Percentiles rank a stretch among this genome's conserved stretches.
Conservation (phyloP, 2,329 filamentous ascomycete species). For the Whalleya microplaca region DNA sequence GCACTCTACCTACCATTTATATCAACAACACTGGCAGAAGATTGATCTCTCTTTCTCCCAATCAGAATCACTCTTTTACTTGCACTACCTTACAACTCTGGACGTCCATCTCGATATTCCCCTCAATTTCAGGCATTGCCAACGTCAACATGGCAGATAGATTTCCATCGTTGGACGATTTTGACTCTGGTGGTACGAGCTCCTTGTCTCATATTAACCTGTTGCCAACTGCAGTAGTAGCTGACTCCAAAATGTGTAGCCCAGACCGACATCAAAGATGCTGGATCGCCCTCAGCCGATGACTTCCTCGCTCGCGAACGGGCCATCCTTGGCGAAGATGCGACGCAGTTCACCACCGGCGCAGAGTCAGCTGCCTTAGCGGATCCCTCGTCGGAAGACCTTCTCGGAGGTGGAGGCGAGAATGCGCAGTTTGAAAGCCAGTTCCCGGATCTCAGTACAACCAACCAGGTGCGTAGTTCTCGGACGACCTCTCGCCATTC, state of each 20-base stretch:
- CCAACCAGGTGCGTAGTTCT: slow-evolving; percentile 64
- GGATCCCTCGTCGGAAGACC: slow-evolving; percentile 70
- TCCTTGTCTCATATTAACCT: slow-evolving; percentile 21
- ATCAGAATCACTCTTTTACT: slow-evolving; percentile 1
- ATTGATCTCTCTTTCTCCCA: neutral
- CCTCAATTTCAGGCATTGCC: neutral
- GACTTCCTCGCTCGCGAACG: slow-evolving; percentile 94
- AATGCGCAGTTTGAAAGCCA: slow-evolving; percentile 76
- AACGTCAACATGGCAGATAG: slow-evolving; percentile 69
- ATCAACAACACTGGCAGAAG: neutral
- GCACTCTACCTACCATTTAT: neutral
- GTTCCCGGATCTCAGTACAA: slow-evolving; percentile 76
- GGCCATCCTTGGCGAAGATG: slow-evolving; percentile 88
- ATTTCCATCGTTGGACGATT: slow-evolving; percentile 80
- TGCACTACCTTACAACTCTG: neutral
- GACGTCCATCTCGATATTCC: neutral
- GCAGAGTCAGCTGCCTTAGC: slow-evolving; percentile 70
- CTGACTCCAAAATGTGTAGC: slow-evolving; percentile 48
- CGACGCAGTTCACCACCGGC: slow-evolving; percentile 81
- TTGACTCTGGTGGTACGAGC: slow-evolving; percentile 65
- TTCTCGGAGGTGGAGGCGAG: slow-evolving; percentile 66
- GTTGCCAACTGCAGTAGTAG: slow-evolving; percentile 13
- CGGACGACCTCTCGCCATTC: neutral
- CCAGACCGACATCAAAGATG: slow-evolving; percentile 66
- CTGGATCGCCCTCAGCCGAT: slow-evolving; percentile 65